These are phyloP conservation scores for Pestalotiopsis fici DNA, from an alignment of 2,329 filamentous ascomycete genomes.

Conservation along the genomic window DNA sequence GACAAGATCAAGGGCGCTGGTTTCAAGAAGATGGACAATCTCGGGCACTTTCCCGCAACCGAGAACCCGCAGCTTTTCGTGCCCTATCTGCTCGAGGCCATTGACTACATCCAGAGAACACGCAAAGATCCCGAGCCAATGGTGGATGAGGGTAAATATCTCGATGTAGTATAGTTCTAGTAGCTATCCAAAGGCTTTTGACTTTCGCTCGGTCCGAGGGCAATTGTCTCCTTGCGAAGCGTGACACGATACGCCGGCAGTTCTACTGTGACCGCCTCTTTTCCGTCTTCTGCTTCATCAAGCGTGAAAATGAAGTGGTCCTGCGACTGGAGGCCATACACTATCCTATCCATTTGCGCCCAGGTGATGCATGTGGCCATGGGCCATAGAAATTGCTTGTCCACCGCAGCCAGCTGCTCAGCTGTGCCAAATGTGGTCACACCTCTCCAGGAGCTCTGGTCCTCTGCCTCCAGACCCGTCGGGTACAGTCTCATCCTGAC, in stretches of 20 bases:
- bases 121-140: background rate
- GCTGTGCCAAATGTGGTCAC: background rate
- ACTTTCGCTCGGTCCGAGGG: background rate
- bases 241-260: conserved; percentile 4
- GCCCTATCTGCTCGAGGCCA: conserved; percentile 1
- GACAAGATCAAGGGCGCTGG: conserved; percentile 12
- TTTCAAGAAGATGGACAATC: conserved; percentile 11
- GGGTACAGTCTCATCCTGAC: conserved; percentile 5
- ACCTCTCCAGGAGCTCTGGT: background rate
- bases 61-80: conserved; percentile 12
- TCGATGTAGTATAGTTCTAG: background rate
- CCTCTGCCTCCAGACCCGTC: background rate
- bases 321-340: background rate
- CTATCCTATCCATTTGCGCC: conserved; percentile 3
- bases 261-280: background rate
- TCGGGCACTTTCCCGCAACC: conserved; percentile 12
- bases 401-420: background rate
- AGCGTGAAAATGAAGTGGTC: conserved; percentile 5
- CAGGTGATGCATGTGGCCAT: conserved; percentile 3
- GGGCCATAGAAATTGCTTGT: background rate
- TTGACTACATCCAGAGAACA: background rate
- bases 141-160: background rate
- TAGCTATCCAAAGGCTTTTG: background rate
- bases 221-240: background rate
- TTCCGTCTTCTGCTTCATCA: background rate